Evolutionary conservation across 2,329 filamentous ascomycete species (phyloP).

Genomic region (Plenodomus tracheiphilus): DNA sequence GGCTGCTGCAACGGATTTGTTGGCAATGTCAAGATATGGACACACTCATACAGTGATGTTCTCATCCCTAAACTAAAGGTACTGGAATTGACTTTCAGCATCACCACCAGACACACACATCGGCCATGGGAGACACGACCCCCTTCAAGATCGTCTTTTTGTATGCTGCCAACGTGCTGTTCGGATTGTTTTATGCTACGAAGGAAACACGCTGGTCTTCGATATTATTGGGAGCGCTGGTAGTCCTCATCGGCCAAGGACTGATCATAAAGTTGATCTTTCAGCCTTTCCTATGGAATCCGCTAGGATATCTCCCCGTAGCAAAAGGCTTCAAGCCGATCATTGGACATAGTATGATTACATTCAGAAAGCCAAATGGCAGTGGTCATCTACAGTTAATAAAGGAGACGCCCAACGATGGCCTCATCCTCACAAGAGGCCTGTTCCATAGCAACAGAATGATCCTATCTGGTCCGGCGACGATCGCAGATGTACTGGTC

Average conservation of each 20-base stretch:
- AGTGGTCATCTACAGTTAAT: conserved; percentile 39
- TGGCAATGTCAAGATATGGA: not conserved
- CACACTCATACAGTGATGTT: not conserved
- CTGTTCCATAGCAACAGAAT: conserved; percentile 46
- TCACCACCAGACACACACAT: not conserved
- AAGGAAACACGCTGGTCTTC: not conserved
- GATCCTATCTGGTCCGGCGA: conserved; percentile 44
- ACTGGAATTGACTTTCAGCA: not conserved
- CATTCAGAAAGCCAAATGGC: conserved; percentile 42
- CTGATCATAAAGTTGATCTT: not conserved
- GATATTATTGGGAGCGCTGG: not conserved
- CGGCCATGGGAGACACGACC: not conserved
- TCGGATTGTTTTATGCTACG: not conserved
- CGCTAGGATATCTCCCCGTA: conserved; percentile 28
- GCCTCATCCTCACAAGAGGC: conserved; percentile 45
- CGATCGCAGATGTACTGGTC: conserved; percentile 57
- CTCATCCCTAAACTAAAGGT: not conserved
- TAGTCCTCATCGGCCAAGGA: not conserved
- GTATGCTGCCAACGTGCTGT: not conserved
- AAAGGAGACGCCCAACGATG: conserved; percentile 46
- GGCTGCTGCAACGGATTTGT: not conserved
- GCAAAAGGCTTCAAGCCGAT: conserved; percentile 34
- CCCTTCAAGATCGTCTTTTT: not conserved
- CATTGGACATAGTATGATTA: conserved; percentile 43
- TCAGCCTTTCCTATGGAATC: not conserved